phyloP scores from a whole-genome alignment of 371 early-diverging fungal species.

The Nematocida ausubeli region DNA sequence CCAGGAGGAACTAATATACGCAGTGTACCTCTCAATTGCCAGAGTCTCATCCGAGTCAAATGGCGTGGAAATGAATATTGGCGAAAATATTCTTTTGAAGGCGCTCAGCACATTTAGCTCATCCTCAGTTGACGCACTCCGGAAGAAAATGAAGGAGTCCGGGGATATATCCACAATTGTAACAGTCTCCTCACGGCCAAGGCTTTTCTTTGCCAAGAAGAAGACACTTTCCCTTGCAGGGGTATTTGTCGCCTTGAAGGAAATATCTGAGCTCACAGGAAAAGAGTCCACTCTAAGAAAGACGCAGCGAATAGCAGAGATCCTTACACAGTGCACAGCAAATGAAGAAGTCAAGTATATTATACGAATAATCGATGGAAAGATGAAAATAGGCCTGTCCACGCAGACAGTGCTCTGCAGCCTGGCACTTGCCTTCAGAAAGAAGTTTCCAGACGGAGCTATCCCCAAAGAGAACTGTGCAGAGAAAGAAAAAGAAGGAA shows the following conservation, averaged over 20 bases:
- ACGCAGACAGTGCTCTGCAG: constrained; percentile 83
- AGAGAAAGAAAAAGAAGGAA: background rate
- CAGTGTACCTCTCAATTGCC: constrained; percentile 63
- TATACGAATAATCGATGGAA: constrained; percentile 85
- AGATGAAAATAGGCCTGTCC: constrained; percentile 88
- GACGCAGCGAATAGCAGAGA: constrained; percentile 74
- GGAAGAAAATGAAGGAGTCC: constrained; percentile 72
- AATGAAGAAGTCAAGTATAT: constrained; percentile 83
- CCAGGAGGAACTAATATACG: constrained; percentile 43
- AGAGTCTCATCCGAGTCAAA: constrained; percentile 77
- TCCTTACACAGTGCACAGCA: constrained; percentile 75
- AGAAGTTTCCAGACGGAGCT: background rate
- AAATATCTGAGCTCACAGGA: constrained; percentile 78
- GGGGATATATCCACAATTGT: constrained; percentile 89
- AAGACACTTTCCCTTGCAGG: constrained; percentile 75
- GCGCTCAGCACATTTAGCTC: constrained; percentile 83
- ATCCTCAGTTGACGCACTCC: constrained; percentile 73
- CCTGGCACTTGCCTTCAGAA: constrained; percentile 73
- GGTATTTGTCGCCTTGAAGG: constrained; percentile 79
- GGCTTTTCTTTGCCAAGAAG: constrained; percentile 73
- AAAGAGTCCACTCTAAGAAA: constrained; percentile 72
- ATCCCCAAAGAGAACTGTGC: background rate
- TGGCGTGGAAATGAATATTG: constrained; percentile 87
- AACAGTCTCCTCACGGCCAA: constrained; percentile 74
- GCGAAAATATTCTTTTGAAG: constrained; percentile 83